Evolutionary conservation across 75 land plant genomes (phyloP).

Genomic region (Pinus tabuliformis): DNA sequence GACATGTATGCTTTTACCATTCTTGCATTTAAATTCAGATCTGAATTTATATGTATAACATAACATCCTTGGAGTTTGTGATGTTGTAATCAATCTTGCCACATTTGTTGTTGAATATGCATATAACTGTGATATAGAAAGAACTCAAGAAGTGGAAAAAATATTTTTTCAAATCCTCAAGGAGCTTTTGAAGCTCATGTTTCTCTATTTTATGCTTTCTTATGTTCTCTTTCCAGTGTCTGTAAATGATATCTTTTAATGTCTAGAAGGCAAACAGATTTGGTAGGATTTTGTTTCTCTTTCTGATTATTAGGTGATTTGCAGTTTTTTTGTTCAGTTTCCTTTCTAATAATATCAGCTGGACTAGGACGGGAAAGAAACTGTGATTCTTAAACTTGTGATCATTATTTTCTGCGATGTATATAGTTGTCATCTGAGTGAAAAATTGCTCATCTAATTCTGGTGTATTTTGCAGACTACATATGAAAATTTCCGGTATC

Average conservation of each 20-base stretch:
- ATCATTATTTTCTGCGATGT: background rate
- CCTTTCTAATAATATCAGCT: background rate
- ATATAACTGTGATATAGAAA: background rate
- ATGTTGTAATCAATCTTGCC: background rate
- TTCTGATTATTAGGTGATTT: background rate
- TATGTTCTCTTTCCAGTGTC: background rate
- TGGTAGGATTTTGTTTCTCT: background rate
- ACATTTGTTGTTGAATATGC: background rate
- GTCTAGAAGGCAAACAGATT: background rate
- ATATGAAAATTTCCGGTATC: slow-evolving; percentile 77
- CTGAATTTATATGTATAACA: background rate
- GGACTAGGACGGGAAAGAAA: background rate
- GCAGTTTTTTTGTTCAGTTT: too few species aligned
- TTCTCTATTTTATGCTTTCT: too few species aligned
- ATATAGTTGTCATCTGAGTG: background rate
- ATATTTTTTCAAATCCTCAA: too few species aligned
- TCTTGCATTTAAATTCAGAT: background rate
- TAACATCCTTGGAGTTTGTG: background rate
- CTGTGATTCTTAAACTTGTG: background rate
- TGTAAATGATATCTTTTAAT: background rate
- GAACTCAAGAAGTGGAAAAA: too few species aligned
- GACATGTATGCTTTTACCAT: background rate
- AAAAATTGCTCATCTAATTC: background rate
- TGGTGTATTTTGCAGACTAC: slow-evolving; percentile 52
- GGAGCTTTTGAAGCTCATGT: too few species aligned